phyloP scores from a whole-genome alignment of 495 filamentous ascomycete species.

The Aspergillus egyptiacus region DNA sequence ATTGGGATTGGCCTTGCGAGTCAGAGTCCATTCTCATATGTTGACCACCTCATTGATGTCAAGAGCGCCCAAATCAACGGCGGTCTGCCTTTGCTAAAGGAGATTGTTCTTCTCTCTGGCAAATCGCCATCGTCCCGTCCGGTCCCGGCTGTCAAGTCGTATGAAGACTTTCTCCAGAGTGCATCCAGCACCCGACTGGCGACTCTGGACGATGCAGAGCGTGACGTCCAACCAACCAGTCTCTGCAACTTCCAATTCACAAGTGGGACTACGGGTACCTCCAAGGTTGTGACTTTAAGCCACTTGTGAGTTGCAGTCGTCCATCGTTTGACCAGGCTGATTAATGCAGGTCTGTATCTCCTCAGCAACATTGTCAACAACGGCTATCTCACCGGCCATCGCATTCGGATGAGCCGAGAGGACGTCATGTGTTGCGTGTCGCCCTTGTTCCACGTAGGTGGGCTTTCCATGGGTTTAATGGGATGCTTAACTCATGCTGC shows the following conservation, averaged over 20 bases:
- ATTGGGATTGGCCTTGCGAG: too few species aligned
- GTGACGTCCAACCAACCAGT: slow-evolving; percentile 41
- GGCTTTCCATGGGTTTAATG: slow-evolving; percentile 76
- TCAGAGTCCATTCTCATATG: too few species aligned
- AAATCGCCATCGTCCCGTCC: too few species aligned
- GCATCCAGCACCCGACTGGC: background rate
- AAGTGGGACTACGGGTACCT: slow-evolving; percentile 64
- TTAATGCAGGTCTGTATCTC: background rate
- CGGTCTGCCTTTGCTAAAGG: too few species aligned
- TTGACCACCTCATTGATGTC: too few species aligned
- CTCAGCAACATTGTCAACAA: slow-evolving; percentile 69
- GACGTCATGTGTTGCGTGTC: slow-evolving; percentile 73
- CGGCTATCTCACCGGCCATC: slow-evolving; percentile 61
- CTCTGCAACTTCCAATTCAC: slow-evolving; percentile 88
- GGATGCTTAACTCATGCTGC: too few species aligned
- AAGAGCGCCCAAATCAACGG: too few species aligned
- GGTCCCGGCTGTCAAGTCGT: too few species aligned
- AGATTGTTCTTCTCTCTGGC: too few species aligned
- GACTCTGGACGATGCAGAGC: slow-evolving; percentile 1
- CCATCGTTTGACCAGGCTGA: background rate
- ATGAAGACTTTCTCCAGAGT: too few species aligned
- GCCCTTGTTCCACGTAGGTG: slow-evolving; percentile 83
- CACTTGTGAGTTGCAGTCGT: slow-evolving; percentile 50
- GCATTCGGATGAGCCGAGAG: slow-evolving; percentile 59
- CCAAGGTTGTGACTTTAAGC: slow-evolving; percentile 78